Conservation (phyloP, 331 rosid genomes). For the Acacia pycnantha region DNA sequence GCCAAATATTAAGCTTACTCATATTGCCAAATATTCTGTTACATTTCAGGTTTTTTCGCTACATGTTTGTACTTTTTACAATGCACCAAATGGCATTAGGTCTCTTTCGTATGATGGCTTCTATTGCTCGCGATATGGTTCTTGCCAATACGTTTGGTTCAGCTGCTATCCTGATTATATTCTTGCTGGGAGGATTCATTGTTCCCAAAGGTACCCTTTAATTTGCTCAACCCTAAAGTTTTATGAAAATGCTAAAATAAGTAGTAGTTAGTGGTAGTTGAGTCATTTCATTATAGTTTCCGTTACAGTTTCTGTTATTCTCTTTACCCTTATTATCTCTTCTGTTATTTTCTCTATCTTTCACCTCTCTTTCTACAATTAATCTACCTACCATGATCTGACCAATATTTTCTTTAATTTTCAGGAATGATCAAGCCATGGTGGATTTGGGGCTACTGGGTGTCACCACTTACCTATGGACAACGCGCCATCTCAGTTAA, state of each 20-base stretch:
- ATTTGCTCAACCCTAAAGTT: background rate
- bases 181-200: conserved; percentile 82
- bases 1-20: no score
- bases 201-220: conserved; percentile 62
- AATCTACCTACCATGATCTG: background rate
- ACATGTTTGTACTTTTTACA: conserved; percentile 58
- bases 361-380: no score
- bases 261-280: no score
- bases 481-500: conserved; percentile 76
- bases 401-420: conserved; percentile 17
- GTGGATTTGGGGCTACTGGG: conserved; percentile 87
- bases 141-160: conserved; percentile 79
- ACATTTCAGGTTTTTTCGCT: conserved; percentile 66
- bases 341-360: no score
- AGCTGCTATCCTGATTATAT: conserved; percentile 61
- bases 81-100: conserved; percentile 90
- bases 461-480: conserved; percentile 82
- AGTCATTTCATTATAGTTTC: no score
- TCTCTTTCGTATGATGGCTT: conserved; percentile 74
- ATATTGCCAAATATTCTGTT: background rate
- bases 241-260: background rate
- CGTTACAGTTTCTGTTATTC: no score
- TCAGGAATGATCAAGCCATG: conserved; percentile 77
- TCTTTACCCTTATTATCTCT: no score
- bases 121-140: conserved; percentile 74